Conservation (phyloP, 2,329 filamentous ascomycete species). For the Didymosphaeria variabile region DNA sequence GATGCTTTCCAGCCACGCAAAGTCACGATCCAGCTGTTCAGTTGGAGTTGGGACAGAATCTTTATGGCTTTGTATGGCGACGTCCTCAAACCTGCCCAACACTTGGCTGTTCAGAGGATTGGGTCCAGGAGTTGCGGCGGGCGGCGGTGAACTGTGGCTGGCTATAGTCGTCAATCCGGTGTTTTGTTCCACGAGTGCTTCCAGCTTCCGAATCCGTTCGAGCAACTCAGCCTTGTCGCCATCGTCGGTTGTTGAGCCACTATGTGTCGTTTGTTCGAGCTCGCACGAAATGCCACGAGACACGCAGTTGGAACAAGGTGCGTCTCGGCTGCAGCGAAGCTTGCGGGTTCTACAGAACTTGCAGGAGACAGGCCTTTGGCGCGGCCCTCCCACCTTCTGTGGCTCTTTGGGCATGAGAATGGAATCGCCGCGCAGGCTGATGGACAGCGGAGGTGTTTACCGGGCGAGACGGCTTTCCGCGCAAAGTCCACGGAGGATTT, state of each 20-base stretch:
- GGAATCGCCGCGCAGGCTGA: neutral
- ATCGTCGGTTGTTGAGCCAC: neutral
- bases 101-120: slow-evolving; percentile 1
- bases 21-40: slow-evolving; percentile 23
- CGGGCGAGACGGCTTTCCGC: neutral
- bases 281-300: slow-evolving; percentile 31
- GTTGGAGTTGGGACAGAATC: slow-evolving; percentile 5
- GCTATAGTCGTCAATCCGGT: neutral
- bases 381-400: slow-evolving; percentile 11
- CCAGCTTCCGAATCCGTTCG: slow-evolving; percentile 26
- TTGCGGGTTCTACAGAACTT: slow-evolving; percentile 38
- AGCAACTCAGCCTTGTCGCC: slow-evolving; percentile 20
- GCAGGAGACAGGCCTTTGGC: slow-evolving; percentile 34
- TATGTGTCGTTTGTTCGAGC: slow-evolving; percentile 14
- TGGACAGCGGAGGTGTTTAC: neutral
- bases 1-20: slow-evolving; percentile 27
- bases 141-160: neutral
- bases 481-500: slow-evolving; percentile 6
- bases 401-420: slow-evolving; percentile 25
- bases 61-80: neutral
- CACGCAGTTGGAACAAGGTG: slow-evolving; percentile 39
- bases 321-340: slow-evolving; percentile 35
- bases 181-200: slow-evolving; percentile 20
- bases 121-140: neutral
- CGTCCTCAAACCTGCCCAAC: neutral